These are phyloP conservation scores for Raffaelea arxii DNA, from an alignment of 2,329 filamentous ascomycete species.

Conservation along the genomic window DNA sequence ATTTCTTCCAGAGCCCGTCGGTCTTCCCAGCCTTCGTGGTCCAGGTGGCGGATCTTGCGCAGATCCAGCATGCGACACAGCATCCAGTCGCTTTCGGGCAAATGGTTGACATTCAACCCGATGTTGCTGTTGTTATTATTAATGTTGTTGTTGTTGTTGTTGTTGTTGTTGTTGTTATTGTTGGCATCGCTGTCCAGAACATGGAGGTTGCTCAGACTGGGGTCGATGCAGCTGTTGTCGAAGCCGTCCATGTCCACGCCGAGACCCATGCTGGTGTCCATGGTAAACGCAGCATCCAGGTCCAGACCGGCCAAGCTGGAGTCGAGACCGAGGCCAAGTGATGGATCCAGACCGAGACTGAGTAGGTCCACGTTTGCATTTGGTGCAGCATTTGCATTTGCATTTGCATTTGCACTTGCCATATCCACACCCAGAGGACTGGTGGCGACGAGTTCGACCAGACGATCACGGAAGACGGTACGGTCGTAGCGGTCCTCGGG, in stretches of 20 bases:
- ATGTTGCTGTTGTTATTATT: not conserved
- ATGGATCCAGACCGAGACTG: no score
- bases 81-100: conserved; percentile 14
- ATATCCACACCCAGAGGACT: not conserved
- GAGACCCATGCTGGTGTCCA: no score
- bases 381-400: no score
- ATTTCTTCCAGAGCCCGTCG: conserved; percentile 7
- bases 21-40: conserved; percentile 8
- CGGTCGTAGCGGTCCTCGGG: conserved; percentile 17
- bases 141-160: no score
- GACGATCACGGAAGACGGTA: conserved; percentile 16
- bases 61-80: conserved; percentile 14
- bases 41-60: conserved; percentile 9
- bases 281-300: no score
- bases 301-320: no score
- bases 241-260: conserved; percentile 5
- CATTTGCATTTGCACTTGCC: no score
- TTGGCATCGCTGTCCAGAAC: no score
- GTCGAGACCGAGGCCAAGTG: no score
- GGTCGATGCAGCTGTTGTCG: not conserved
- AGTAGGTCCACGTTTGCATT: no score
- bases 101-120: conserved; percentile 7
- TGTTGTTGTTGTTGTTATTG: not conserved
- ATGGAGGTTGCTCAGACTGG: no score
- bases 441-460: conserved; percentile 11